Evolutionary conservation across 352 stramenopile genomes (phyloP).

Genomic region (Elongisporangium anandrum): DNA sequence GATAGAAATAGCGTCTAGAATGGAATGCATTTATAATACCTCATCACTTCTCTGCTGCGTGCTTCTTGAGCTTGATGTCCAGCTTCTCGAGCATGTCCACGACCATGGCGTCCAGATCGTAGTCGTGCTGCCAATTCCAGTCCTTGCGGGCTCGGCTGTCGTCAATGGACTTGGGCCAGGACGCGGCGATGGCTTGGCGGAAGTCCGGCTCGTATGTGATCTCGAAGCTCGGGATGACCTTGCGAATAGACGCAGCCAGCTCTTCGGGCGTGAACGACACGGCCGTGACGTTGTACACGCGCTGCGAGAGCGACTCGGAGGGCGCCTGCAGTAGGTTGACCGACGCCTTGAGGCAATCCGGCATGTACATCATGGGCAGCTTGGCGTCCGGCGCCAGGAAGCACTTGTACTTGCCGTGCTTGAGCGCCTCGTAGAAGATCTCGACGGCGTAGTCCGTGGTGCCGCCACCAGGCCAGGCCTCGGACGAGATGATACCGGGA

Average conservation of each 20-base stretch:
- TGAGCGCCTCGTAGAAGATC: conserved; percentile 92
- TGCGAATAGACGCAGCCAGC: conserved; percentile 80
- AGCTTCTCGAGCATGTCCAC: conserved; percentile 88
- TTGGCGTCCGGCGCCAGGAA: conserved; percentile 77
- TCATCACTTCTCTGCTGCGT: conserved; percentile 1
- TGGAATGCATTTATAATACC: neutral
- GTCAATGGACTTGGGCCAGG: conserved; percentile 86
- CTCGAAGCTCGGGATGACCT: conserved; percentile 84
- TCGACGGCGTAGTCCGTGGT: conserved; percentile 91
- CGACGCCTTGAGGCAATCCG: conserved; percentile 87
- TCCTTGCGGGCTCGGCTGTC: conserved; percentile 78
- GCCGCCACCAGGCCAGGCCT: conserved; percentile 80
- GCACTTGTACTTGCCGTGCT: conserved; percentile 86
- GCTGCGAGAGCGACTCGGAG: conserved; percentile 65
- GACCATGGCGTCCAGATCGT: conserved; percentile 87
- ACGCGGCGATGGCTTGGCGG: conserved; percentile 89
- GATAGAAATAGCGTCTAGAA: neutral
- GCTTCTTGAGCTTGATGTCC: conserved; percentile 66
- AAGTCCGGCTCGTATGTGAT: conserved; percentile 89
- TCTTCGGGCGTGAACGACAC: conserved; percentile 88
- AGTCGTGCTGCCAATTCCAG: conserved; percentile 89
- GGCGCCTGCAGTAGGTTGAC: conserved; percentile 75
- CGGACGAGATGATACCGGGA: conserved; percentile 87
- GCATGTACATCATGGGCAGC: conserved; percentile 95
- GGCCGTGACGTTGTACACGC: conserved; percentile 90